Evolutionary conservation across 1,284 basidiomycete genomes (phyloP).

Genomic region (Melampsora occidentalis): DNA sequence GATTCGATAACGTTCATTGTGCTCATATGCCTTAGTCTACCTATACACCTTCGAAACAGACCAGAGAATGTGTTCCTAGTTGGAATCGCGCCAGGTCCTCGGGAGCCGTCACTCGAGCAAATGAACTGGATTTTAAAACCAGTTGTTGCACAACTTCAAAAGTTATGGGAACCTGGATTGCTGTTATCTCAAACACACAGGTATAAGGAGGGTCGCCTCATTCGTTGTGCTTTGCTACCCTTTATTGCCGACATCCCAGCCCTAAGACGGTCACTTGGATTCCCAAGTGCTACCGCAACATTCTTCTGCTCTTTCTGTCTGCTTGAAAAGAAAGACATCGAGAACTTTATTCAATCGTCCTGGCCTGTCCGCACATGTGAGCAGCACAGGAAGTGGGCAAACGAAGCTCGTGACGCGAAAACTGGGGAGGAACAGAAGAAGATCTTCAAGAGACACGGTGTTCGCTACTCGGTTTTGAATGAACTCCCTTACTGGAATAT

Average conservation of each 20-base stretch:
- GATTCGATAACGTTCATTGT: too few species aligned
- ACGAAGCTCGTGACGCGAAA: background rate
- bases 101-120: too few species aligned
- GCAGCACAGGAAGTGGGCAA: background rate
- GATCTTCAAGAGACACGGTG: background rate
- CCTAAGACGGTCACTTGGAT: background rate
- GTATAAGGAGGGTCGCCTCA: background rate
- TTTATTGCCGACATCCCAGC: background rate
- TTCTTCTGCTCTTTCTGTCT: background rate
- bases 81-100: constrained; percentile 55
- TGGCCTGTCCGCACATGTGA: background rate
- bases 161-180: background rate
- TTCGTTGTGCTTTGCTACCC: background rate
- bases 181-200: background rate
- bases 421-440: background rate
- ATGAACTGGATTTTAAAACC: too few species aligned
- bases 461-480: background rate
- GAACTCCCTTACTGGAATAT: background rate
- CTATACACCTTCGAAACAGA: constrained; percentile 42
- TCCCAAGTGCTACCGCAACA: background rate
- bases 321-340: background rate
- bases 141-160: background rate
- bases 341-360: background rate
- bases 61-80: constrained; percentile 45
- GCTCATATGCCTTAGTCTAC: constrained; percentile 15